Percentiles rank a stretch among this genome's conserved stretches.
Evolutionary conservation across 306 rosid genomes (phyloP).

Genomic region (Gastrolobium villosum): DNA sequence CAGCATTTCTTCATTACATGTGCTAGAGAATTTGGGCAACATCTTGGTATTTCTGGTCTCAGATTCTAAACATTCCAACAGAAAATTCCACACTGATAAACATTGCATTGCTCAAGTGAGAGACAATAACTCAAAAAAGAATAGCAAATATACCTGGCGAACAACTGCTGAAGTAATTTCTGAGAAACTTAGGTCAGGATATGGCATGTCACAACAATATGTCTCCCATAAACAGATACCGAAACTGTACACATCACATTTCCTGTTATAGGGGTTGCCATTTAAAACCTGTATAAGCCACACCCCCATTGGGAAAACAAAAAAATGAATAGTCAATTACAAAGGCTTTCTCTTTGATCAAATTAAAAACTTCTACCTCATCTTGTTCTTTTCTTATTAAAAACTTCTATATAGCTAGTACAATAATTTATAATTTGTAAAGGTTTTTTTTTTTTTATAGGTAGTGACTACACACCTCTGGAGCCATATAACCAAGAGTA

Average conservation of each 20-base stretch:
- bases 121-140: conserved; percentile 6
- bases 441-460: neutral
- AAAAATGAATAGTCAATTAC: conserved; percentile 45
- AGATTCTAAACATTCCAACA: conserved; percentile 70
- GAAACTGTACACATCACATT: conserved; percentile 96
- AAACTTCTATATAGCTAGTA: neutral
- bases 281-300: conserved; percentile 80
- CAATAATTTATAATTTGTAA: conserved; percentile 26
- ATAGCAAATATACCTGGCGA: conserved; percentile 75
- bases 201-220: conserved; percentile 99
- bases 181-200: conserved; percentile 96
- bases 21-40: conserved; percentile 92
- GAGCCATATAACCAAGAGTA: conserved; percentile 99
- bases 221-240: conserved; percentile 97
- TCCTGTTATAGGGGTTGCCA: conserved; percentile 97
- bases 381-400: conserved; percentile 15
- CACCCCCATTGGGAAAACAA: conserved; percentile 40
- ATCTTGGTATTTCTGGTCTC: conserved; percentile 97
- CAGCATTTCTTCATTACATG: conserved; percentile 98
- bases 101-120: neutral
- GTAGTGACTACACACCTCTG: conserved; percentile 73
- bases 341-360: conserved; percentile 15
- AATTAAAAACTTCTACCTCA: conserved; percentile 4
- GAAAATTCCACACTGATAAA: conserved; percentile 17
- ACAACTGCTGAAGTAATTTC: conserved; percentile 98